Evolutionary conservation across 257 asterid species (phyloP).

Genomic region (Solanum pimpinellifolium): DNA sequence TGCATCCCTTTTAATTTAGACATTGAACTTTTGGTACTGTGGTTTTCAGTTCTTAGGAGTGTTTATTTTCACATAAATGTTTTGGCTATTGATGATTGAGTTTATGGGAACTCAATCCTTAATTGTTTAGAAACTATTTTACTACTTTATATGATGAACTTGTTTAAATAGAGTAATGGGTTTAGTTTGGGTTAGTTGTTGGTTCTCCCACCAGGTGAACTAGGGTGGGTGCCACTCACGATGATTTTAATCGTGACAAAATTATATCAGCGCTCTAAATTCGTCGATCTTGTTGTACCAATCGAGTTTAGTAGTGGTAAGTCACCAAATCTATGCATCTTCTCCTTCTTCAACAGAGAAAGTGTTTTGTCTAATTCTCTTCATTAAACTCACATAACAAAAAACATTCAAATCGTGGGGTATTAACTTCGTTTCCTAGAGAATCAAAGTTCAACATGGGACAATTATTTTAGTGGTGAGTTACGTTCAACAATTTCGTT

Average conservation of each 20-base stretch:
- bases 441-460: background rate
- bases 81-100: background rate
- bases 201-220: background rate
- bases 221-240: background rate
- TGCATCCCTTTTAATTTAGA: background rate
- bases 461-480: background rate
- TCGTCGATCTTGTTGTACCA: background rate
- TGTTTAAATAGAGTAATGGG: background rate
- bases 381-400: background rate
- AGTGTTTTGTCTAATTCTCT: background rate
- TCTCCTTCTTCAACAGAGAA: background rate
- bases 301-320: background rate
- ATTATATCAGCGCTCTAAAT: background rate
- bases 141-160: background rate
- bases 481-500: background rate
- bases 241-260: background rate
- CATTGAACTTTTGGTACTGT: background rate
- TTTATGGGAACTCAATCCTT: background rate
- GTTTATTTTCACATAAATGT: background rate
- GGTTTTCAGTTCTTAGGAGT: background rate
- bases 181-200: background rate
- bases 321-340: too few relatives aligned
- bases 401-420: background rate
- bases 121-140: background rate
- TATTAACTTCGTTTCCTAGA: background rate